Evolutionary conservation across 441 rosid genomes (phyloP).

Genomic region (Gossypium laxum): DNA sequence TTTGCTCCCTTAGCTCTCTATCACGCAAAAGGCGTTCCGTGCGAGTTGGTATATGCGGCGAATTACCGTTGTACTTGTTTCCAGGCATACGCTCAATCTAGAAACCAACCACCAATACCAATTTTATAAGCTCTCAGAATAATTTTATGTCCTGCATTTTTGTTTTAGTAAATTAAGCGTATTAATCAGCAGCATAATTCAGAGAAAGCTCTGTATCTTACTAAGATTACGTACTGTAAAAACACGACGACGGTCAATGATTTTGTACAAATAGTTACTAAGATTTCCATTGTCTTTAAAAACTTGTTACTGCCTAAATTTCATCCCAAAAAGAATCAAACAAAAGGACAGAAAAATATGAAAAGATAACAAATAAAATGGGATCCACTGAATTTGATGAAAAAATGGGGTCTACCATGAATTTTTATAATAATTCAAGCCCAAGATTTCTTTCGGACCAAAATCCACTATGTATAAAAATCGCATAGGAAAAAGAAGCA

Average conservation of each 20-base stretch:
- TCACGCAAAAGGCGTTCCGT: slow-evolving; percentile 69
- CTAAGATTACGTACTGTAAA: slow-evolving; percentile 7
- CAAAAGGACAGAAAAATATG: slow-evolving; percentile 26
- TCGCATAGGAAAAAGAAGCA: not conserved
- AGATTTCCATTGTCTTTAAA: not conserved
- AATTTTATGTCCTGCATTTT: slow-evolving; percentile 42
- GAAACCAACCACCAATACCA: slow-evolving; percentile 28
- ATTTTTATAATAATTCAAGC: slow-evolving; percentile 17
- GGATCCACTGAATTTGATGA: slow-evolving; percentile 43
- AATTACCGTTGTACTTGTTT: slow-evolving; percentile 63
- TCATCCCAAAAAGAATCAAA: slow-evolving; percentile 17
- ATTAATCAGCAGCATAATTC: slow-evolving; percentile 17
- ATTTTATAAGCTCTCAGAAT: slow-evolving; percentile 21
- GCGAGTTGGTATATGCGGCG: slow-evolving; percentile 47
- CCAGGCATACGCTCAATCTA: slow-evolving; percentile 84
- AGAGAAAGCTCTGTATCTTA: slow-evolving; percentile 24
- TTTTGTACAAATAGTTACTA: slow-evolving; percentile 25
- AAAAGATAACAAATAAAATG: slow-evolving; percentile 33
- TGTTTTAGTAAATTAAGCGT: slow-evolving; percentile 21
- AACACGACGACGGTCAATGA: slow-evolving; percentile 10
- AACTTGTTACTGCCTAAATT: not conserved
- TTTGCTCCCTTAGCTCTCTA: slow-evolving; percentile 57
- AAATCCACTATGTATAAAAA: not conserved
- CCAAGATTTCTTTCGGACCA: slow-evolving; percentile 14
- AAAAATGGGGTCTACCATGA: slow-evolving; percentile 25